Base-by-base conservation (phyloP, 2,329 filamentous ascomycete genomes). In the Tricladium varicosporioides region DNA sequence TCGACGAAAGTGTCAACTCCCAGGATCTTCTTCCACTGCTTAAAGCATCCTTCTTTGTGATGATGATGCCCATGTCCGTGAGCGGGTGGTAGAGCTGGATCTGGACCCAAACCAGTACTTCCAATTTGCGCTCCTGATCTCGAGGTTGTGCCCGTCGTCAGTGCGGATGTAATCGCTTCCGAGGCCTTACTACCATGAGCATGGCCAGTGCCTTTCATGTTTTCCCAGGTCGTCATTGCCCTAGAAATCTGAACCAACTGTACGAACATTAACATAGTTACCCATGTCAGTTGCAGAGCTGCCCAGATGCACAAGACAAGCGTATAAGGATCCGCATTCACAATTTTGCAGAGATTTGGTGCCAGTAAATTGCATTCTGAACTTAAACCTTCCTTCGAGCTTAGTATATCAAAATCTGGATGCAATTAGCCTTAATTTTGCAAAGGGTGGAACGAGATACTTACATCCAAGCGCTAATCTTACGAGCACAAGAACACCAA, bases 201-300 rank as follows among this genome's bases (percentile, higher is more conserved):
- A 60, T 88, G 80, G 57, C 85, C 81, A 60, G 92, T 81, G 51
- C 91, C 88, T 61, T 87, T 86, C 92, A 99, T 97, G 72, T 92
- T 96, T 74, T 99, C 94, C 74, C 90, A 97, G 0, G 94, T 99
- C 1, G 94, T 99, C 78, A 96, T 88, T 56, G 92, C 95, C 60
- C 92, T 86, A 0, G 92, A 89, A 51, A 99, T 87, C 71, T 99
- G 94, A 51, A 97, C 81, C 51, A 97, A 85, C 71, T 99, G 95
- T 5, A 97, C 95, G 62, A 92, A 88, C 58, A 97, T 81, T 33
- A 99, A 85, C 92, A 99, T 97, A n/a, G 88, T 87, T 2, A 97
- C 91, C 94, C 94, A 99, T 16, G 91, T 88, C 32, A 97, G 81
- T 73, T 99, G 95, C 45, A 97, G 77, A 1, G 83, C 81, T 5